Conservation (phyloP, 2,329 filamentous ascomycete species). For the Claviceps quebecensis region DNA sequence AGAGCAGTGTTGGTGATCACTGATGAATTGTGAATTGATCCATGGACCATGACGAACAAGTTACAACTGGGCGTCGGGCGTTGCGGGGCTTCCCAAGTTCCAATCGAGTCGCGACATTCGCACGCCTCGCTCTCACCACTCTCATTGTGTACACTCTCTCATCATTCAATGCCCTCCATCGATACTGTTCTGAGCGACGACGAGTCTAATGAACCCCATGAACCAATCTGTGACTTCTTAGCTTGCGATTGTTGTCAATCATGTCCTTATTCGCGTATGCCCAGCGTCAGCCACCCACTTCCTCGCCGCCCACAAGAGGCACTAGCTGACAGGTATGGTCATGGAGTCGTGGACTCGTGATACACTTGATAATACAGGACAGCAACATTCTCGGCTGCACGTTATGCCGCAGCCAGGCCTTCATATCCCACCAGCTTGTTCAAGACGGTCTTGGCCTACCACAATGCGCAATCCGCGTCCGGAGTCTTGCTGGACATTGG, state of each 20-base stretch:
- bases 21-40: neutral
- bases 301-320: neutral
- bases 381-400: constrained; percentile 38
- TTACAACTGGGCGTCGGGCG: neutral
- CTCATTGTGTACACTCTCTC: no score
- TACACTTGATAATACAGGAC: constrained; percentile 24
- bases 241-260: neutral
- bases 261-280: constrained; percentile 38
- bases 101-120: neutral
- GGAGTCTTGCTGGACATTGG: constrained; percentile 42
- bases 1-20: neutral
- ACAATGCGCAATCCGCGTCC: constrained; percentile 22
- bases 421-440: constrained; percentile 42
- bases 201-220: neutral
- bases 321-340: no score
- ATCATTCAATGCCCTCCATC: no score
- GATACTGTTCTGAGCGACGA: neutral
- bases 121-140: no score
- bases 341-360: neutral
- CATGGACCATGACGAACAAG: neutral
- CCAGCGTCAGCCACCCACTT: neutral
- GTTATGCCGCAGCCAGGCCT: constrained; percentile 47
- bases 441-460: constrained; percentile 38
- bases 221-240: neutral
- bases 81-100: neutral